Evolutionary conservation across 2,329 filamentous ascomycete genomes (phyloP).

Genomic region (Aspergillus jensenii): DNA sequence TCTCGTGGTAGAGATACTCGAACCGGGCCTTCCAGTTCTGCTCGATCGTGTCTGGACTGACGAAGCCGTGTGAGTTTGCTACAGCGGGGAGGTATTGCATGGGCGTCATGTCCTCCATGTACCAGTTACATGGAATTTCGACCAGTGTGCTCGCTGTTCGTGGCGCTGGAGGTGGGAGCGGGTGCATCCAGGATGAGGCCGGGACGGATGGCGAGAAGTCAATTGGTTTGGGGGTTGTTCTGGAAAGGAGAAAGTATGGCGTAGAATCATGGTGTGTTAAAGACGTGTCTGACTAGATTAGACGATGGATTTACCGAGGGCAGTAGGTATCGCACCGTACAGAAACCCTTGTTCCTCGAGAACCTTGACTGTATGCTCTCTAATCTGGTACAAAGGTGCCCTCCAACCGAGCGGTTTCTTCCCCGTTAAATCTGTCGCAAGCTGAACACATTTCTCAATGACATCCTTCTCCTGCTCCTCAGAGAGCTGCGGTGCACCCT

Average conservation of each 20-base stretch:
- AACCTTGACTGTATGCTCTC: slow-evolving; percentile 41
- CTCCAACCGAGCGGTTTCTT: slow-evolving; percentile 59
- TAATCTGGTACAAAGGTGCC: slow-evolving; percentile 39
- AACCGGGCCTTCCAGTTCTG: slow-evolving; percentile 63
- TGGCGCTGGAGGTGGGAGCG: slow-evolving; percentile 27
- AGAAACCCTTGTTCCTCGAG: slow-evolving; percentile 43
- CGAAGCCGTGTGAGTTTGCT: slow-evolving; percentile 58
- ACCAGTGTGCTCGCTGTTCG: slow-evolving; percentile 33
- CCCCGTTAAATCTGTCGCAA: slow-evolving; percentile 69
- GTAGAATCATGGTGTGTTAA: slow-evolving; percentile 45
- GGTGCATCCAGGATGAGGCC: slow-evolving; percentile 48
- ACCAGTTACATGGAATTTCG: slow-evolving; percentile 47
- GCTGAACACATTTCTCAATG: slow-evolving; percentile 69
- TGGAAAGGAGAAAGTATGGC: slow-evolving; percentile 41
- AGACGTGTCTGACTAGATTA: slow-evolving; percentile 33
- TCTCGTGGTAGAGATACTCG: slow-evolving; percentile 10
- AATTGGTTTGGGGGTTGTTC: slow-evolving; percentile 37
- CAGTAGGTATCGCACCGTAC: slow-evolving; percentile 32
- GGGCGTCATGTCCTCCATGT: slow-evolving; percentile 49
- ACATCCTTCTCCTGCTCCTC: slow-evolving; percentile 72
- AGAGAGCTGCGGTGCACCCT: slow-evolving; percentile 69
- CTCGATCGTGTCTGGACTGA: slow-evolving; percentile 57
- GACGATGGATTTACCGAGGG: background rate
- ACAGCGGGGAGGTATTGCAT: slow-evolving; percentile 46
- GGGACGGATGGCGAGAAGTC: slow-evolving; percentile 44